Percentiles rank a stretch among this genome's conserved stretches.
Evolutionary conservation across 257 asterid species (phyloP).

Genomic region (Ballota nigra): DNA sequence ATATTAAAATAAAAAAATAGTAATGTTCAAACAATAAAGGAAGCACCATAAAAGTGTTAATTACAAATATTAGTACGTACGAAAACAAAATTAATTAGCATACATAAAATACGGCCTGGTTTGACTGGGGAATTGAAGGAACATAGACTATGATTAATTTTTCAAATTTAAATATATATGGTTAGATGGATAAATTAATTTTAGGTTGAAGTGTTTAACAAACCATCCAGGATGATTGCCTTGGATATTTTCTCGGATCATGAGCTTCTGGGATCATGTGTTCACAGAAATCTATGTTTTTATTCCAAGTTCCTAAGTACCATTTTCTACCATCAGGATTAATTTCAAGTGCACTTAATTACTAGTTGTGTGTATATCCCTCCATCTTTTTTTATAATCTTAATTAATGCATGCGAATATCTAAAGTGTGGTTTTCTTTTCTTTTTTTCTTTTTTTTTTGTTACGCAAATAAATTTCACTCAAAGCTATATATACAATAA

Average conservation of each 20-base stretch:
- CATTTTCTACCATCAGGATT: neutral
- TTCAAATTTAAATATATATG: neutral
- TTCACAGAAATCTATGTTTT: constrained; percentile 27
- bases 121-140: constrained; percentile 14
- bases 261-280: constrained; percentile 44
- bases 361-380: too few species aligned
- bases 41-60: neutral
- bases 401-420: too few species aligned
- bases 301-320: constrained; percentile 15
- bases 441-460: too few species aligned
- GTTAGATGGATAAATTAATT: constrained; percentile 2
- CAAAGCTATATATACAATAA: too few species aligned
- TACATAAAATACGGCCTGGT: neutral
- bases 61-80: neutral
- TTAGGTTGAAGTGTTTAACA: neutral
- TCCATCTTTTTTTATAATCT: too few species aligned
- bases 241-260: constrained; percentile 34
- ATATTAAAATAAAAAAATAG: too few species aligned
- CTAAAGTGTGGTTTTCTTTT: too few species aligned
- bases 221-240: constrained; percentile 18
- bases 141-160: neutral
- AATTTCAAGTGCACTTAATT: neutral
- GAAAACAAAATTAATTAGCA: neutral
- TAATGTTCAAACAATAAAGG: neutral
- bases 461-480: too few species aligned